Base-by-base conservation (phyloP, 257 asterid genomes). In the Nicotiana undulata region DNA sequence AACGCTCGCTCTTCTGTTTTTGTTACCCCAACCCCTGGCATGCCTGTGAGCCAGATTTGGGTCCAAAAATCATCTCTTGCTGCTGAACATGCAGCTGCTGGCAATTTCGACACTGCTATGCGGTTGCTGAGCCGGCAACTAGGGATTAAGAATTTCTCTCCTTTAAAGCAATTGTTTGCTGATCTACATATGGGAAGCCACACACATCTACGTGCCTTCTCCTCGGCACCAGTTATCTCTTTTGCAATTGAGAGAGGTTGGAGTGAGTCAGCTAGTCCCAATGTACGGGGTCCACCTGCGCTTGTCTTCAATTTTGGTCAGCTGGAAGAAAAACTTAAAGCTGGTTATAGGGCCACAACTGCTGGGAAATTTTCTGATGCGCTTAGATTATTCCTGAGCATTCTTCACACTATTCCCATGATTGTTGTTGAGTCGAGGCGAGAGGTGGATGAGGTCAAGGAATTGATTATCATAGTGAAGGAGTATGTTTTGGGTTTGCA, bases 21-120 rank as follows among this genome's bases (percentile, higher is more conserved):
- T 61, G 88, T 89, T n/a, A 80, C 94, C 51, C 99, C 99, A 24
- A 90, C 92, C 10, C 93, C 89, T 37, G 98, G 98, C 72, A 89
- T 93, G 96, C 94, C 98, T 11, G 99, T 95, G 15, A 86, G 93
- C 91, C 99, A 95, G 88, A 91, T 93, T 55, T 95, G 99, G 99
- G 89, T 83, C 80, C 99, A 95, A 89, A 89, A 86, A 78, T 95
- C 98, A 16, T 88, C 98, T 31, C 94, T 95, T 56, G 99, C 99
- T 12, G 98, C 94, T 44, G 99, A 95, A 72, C 99, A 95, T 15
- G 98, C 93, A 16, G 97, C 98, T 67, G 97, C 98, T 11, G 99
- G 99, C 15, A 89, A 95, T 85, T 95, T 93, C 37, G 97, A 95
- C 81, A 95, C 94, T 12, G 97, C 99, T 44, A 90, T 93, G 99